Base-by-base conservation (phyloP, 768 basidiomycete genomes). In the Leccinum broughii region DNA sequence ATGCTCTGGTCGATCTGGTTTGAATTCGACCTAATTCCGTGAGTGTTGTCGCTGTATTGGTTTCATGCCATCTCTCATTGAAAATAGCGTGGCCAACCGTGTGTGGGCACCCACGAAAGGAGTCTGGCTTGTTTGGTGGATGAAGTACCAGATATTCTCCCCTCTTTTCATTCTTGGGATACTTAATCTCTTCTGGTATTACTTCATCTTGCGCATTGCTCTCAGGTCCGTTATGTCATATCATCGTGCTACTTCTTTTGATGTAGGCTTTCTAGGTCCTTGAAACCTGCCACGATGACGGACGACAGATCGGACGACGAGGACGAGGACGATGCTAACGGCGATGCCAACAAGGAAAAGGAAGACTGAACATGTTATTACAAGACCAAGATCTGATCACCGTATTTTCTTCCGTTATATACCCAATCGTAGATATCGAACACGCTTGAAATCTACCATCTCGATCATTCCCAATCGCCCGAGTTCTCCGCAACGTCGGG, bases 121-220 rank as follows among this genome's bases (percentile, higher is more conserved):
- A 3, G 81, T 80, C 8, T 95, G 88, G 80, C 75, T 96, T 62
- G 79, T 74, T 1, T 69, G 75, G 69, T 98, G 93, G 92, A 87
- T 95, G 84, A 84, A 80, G 67, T 87, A 85, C 66, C 92, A 94
- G 64, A 84, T 96, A 55, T 92, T 95, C 66, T 61, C 75, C 0
- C 89, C 94, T 0, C 76, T 98, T 58, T 62, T 85, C 6, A 76
- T 93, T 0, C 80, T 99, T 15, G 93, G 95, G 71, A 65, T 84
- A 44, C 80, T 99, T 66, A 98, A 98, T 70, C 60, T 96, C 26
- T 97, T 97, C 80, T 98, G 95, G 95, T 96, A 92, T 73, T 86
- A 80, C 75, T 79, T 94, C 28, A 94, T 98, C 72, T 74, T 83
- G 71, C 86, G 93, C 56, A 89, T 96, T 55, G 78, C 89, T 15